Base-by-base conservation (phyloP, 331 rosid genomes). In the Ulmus americana region DNA sequence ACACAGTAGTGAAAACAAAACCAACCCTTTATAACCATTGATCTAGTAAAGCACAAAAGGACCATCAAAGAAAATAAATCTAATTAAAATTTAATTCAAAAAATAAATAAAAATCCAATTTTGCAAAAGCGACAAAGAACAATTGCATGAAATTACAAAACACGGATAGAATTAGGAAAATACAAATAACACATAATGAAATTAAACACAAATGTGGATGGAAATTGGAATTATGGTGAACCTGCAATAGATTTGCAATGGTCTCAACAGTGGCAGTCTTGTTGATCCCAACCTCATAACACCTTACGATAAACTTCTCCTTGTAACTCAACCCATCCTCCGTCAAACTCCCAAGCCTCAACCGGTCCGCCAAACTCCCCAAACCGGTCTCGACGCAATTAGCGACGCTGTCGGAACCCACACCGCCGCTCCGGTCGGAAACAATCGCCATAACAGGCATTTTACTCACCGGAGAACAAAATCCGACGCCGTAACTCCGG, bases 181-280 rank as follows among this genome's bases (percentile, higher is more conserved):
- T 10, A 0, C 10, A 38, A 39, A 46, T 44, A 8, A 56, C 10
- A 5, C 12, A 54, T 1, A 12, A 14, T 16, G 46, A 57, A 22
- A 52, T 52, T 18, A n/a, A 65, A 15, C 41, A 7, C 59, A 5
- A 28, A 28, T 28, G 35, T 28, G 35, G 35, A 28, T 28, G 35
- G 35, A 28, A 28, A 28, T 28, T 28, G 35, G 39, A 46, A 74
- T 28, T 12, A 35, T 1, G 11, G 13, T 9, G 8, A 42, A 89
- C 98, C 98, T 92, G 98, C 72, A 89, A 77, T 47, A 92, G 84
- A 87, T 92, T 92, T 14, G 98, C 98, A 62, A 92, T 83, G 65
- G 97, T 92, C 80, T 92, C 98, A 46, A 92, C 95, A 10, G 98
- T 92, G 10, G 97, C 98, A 45, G 98, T 92, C 74, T 89, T 92